A percentile compares a stretch with the other conserved stretches of the same genome.
These are phyloP conservation scores for Tolypocladium nubicola DNA, from an alignment of 2,329 filamentous ascomycete genomes.

Conservation along the genomic window DNA sequence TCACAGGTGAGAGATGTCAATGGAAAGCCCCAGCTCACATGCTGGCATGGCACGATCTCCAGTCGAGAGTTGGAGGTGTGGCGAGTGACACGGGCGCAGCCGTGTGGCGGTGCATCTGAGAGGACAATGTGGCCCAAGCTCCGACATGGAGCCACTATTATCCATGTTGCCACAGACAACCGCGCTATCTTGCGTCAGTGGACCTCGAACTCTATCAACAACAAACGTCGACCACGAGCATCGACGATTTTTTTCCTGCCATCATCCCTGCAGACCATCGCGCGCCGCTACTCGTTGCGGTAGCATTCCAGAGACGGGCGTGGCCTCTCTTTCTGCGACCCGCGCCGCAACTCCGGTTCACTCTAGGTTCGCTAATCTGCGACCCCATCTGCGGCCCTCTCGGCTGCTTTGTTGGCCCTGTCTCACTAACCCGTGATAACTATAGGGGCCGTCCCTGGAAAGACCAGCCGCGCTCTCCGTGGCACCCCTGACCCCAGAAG, in stretches of 20 bases:
- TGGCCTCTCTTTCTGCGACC: conserved; percentile 3
- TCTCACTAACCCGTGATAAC: conserved; percentile 1
- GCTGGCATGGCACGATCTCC: neutral
- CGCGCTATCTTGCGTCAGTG: conserved; percentile 23
- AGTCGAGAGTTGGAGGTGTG: neutral
- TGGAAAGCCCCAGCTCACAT: neutral
- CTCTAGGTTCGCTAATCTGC: neutral
- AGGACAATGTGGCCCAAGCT: neutral
- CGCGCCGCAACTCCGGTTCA: neutral
- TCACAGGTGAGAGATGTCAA: neutral
- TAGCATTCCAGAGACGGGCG: neutral
- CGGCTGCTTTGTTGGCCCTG: conserved; percentile 1
- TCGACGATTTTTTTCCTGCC: neutral
- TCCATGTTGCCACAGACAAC: conserved; percentile 30
- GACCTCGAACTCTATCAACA: conserved; percentile 5
- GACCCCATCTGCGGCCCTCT: conserved; percentile 4
- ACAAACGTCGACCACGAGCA: conserved; percentile 2
- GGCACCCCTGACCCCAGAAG: too few species aligned
- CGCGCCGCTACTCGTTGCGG: neutral
- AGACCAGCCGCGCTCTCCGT: neutral
- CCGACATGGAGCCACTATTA: neutral
- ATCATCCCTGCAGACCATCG: conserved; percentile 4
- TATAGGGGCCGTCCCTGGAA: too few species aligned
- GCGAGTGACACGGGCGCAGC: neutral
- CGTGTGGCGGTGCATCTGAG: neutral